Conservation (phyloP, 768 basidiomycete species). For the Lyophyllum semitale region DNA sequence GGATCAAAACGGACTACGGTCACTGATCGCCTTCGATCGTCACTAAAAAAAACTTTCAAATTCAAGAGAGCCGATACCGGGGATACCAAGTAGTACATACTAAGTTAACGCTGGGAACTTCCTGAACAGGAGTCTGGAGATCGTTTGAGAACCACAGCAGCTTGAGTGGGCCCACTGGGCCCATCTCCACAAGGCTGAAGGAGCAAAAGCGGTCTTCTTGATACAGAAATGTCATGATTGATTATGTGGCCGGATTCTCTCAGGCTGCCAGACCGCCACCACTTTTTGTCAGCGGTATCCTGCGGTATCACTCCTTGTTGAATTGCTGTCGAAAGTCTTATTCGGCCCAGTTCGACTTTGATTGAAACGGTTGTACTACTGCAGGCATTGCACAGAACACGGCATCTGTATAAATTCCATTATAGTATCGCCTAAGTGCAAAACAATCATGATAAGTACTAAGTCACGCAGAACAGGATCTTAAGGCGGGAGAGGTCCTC, state of each 20-base stretch:
- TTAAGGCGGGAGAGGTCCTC: background rate
- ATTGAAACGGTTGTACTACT: background rate
- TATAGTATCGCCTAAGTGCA: background rate
- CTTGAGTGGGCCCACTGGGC: too few species aligned
- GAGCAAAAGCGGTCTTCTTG: background rate
- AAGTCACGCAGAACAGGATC: background rate
- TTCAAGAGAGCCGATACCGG: too few species aligned
- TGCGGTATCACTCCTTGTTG: too few species aligned
- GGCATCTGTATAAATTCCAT: background rate
- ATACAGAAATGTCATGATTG: background rate
- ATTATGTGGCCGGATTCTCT: background rate
- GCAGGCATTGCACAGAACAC: too few species aligned
- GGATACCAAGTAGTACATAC: too few species aligned
- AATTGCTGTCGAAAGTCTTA: background rate
- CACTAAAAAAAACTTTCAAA: too few species aligned
- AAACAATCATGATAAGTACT: background rate
- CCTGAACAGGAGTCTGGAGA: too few species aligned
- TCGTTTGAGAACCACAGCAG: too few species aligned
- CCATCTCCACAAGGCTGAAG: too few species aligned
- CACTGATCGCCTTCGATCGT: too few species aligned
- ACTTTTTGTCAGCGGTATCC: background rate
- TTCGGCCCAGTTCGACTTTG: constrained; percentile 1
- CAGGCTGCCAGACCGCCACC: constrained; percentile 6
- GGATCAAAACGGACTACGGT: too few species aligned
- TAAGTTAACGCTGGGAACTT: too few species aligned